A percentile compares a stretch with the other conserved stretches of the same genome.
Evolutionary conservation across 2,329 filamentous ascomycete species (phyloP).

Genomic region (Drechslerella coelobrocha): DNA sequence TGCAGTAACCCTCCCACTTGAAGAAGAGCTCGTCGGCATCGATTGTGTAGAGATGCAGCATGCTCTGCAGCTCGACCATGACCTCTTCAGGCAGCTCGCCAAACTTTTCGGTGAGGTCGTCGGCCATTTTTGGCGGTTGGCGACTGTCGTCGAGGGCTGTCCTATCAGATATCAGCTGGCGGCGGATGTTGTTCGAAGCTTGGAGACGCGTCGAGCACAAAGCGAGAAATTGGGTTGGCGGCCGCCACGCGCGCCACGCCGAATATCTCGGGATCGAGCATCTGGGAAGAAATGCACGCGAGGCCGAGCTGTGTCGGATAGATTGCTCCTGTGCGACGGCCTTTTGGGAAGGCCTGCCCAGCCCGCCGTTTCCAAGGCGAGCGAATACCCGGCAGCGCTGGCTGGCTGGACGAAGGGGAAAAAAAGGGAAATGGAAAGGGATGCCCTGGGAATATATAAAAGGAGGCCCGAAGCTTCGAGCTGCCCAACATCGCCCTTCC

Average conservation of each 20-base stretch:
- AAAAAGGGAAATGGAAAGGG: background rate
- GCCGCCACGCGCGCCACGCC: no score
- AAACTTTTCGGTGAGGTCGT: constrained; percentile 66
- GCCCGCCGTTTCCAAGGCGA: background rate
- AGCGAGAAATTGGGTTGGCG: background rate
- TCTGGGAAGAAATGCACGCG: background rate
- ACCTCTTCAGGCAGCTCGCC: constrained; percentile 76
- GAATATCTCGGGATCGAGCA: no score
- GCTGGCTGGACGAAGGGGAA: background rate
- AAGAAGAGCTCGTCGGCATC: constrained; percentile 87
- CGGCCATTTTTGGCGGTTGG: constrained; percentile 59
- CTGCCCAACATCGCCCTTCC: background rate
- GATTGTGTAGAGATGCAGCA: constrained; percentile 81
- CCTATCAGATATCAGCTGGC: background rate
- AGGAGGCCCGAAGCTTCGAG: background rate
- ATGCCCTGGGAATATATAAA: constrained; percentile 1
- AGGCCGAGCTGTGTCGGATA: background rate
- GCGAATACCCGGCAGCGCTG: background rate
- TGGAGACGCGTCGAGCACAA: background rate
- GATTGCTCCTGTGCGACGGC: background rate
- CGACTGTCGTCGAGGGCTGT: constrained; percentile 4
- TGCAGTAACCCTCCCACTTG: constrained; percentile 98
- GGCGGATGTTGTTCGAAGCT: background rate
- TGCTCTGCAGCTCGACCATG: constrained; percentile 79
- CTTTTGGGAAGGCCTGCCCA: background rate